phyloP scores from a whole-genome alignment of 108 stramenopile genomes.

The Halocafeteria seosinensis region DNA sequence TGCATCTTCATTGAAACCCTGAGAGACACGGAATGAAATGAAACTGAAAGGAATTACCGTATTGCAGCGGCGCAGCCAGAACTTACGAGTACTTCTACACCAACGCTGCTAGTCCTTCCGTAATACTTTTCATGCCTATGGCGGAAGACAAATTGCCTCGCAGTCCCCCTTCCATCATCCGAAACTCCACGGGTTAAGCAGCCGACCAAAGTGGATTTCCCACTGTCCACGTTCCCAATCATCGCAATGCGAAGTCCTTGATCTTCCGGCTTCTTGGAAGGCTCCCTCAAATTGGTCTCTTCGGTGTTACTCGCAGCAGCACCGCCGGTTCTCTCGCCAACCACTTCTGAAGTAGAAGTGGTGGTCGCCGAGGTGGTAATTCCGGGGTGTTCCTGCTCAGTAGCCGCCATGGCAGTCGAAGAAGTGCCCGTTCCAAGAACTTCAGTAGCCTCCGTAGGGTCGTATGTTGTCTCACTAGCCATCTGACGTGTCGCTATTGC shows the following conservation, averaged over 20 bases:
- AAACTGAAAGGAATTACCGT: constrained; percentile 47
- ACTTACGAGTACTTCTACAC: constrained; percentile 60
- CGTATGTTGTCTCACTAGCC: too few relatives aligned
- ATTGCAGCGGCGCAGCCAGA: constrained; percentile 53
- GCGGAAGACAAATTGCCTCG: constrained; percentile 72
- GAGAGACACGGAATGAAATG: neutral
- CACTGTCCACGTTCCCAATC: constrained; percentile 93
- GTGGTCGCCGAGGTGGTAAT: too few relatives aligned
- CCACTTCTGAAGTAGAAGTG: too few relatives aligned
- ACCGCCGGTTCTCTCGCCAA: too few relatives aligned
- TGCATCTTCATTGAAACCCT: neutral
- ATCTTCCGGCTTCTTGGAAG: too few relatives aligned
- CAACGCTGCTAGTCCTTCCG: constrained; percentile 81
- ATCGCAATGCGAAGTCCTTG: constrained; percentile 79
- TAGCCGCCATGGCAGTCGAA: too few relatives aligned
- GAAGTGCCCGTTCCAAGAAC: too few relatives aligned
- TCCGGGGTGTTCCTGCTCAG: too few relatives aligned
- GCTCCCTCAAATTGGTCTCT: too few relatives aligned
- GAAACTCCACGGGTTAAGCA: constrained; percentile 65
- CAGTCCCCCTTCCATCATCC: constrained; percentile 85
- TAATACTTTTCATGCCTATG: constrained; percentile 94
- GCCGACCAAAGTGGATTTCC: constrained; percentile 81
- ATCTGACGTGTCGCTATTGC: too few relatives aligned
- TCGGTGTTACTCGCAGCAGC: too few relatives aligned
- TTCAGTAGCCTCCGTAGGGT: too few relatives aligned